Conservation (phyloP, 2,329 filamentous ascomycete genomes). For the Coniochaeta prunicola region DNA sequence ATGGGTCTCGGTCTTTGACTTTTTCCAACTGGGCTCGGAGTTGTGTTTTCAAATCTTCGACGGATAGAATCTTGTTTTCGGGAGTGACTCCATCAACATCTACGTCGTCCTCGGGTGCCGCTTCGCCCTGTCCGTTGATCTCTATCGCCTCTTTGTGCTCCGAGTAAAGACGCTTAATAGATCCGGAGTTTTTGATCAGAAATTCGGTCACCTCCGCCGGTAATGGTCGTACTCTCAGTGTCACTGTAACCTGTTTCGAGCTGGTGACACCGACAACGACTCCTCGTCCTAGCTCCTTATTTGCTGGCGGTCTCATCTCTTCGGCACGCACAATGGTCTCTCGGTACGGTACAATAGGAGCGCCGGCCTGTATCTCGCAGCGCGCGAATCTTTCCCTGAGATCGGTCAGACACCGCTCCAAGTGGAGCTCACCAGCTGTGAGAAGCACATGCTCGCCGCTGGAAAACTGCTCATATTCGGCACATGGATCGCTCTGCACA, state of each 20-base stretch:
- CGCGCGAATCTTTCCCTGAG: slow-evolving; percentile 85
- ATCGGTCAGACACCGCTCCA: slow-evolving; percentile 91
- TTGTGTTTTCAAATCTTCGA: slow-evolving; percentile 70
- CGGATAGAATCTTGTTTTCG: slow-evolving; percentile 56
- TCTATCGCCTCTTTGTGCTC: slow-evolving; percentile 52
- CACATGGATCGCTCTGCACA: slow-evolving; percentile 92
- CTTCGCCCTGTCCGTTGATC: slow-evolving; percentile 17
- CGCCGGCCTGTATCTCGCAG: slow-evolving; percentile 90
- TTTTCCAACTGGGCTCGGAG: slow-evolving; percentile 62
- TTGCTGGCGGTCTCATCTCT: slow-evolving; percentile 85
- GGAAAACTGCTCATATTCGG: slow-evolving; percentile 86
- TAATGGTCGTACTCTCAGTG: slow-evolving; percentile 70
- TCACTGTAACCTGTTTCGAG: slow-evolving; percentile 78
- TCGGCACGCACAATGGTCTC: slow-evolving; percentile 83
- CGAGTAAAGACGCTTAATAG: slow-evolving; percentile 72
- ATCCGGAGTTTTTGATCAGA: slow-evolving; percentile 68
- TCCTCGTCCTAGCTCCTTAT: slow-evolving; percentile 80
- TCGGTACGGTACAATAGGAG: slow-evolving; percentile 90
- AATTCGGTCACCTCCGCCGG: slow-evolving; percentile 77
- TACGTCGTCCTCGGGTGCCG: slow-evolving; percentile 33
- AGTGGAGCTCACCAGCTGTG: slow-evolving; percentile 88
- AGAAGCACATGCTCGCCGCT: slow-evolving; percentile 93
- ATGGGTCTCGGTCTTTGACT: slow-evolving; percentile 67
- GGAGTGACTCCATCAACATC: slow-evolving; percentile 39
- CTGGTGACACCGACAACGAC: slow-evolving; percentile 67